Base-by-base conservation (phyloP, 73 alveolate species). In the Paramecium sonneborni region DNA sequence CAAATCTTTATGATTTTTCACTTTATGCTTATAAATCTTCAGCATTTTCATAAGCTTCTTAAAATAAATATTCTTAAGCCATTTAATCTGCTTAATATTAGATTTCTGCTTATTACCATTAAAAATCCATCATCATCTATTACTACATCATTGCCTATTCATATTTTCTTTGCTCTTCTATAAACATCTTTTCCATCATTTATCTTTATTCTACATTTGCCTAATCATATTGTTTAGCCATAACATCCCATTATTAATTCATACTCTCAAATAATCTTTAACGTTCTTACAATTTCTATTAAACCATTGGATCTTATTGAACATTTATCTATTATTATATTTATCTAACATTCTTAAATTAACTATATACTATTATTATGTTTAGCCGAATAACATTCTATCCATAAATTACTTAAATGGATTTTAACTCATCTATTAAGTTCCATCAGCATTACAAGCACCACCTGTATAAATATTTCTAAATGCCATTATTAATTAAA, bases 391-490 rank as follows among this genome's bases (percentile, higher is more conserved):
- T 37, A 88, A n/a, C 74, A 88, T 46, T 34, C 57, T 69, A 39
- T 82, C 90, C 90, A 88, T 88, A 20, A 88, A 70, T 70, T 82
- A 30, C n/a, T 70, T 88, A 30, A 88, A 68, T 3, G 94, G 94
- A 41, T 88, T 88, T 26, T 39, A n/a, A 52, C 87, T 86, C 85
- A 86, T 70, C 76, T 88, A 32, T n/a, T 35, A 28, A 9, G 74
- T 57, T 57, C 94, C 94, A 39, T 69, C 87, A 0, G 87, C 93
- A 86, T 69, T 88, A 23, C 94, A 88, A 26, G 94, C 91, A 21
- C 94, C 94, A 69, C 90, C 90, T 21, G 69, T 79, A 43, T 43
- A 39, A 1, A 79, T 44, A 79, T 79, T 79, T 46, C 90, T 38
- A 41, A 79, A 79, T 11, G 90, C 68, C 68, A 52, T 52, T 52